These are phyloP conservation scores for Penicillium aurantiogriseum DNA, from an alignment of 2,329 filamentous ascomycete genomes.

Conservation along the genomic window DNA sequence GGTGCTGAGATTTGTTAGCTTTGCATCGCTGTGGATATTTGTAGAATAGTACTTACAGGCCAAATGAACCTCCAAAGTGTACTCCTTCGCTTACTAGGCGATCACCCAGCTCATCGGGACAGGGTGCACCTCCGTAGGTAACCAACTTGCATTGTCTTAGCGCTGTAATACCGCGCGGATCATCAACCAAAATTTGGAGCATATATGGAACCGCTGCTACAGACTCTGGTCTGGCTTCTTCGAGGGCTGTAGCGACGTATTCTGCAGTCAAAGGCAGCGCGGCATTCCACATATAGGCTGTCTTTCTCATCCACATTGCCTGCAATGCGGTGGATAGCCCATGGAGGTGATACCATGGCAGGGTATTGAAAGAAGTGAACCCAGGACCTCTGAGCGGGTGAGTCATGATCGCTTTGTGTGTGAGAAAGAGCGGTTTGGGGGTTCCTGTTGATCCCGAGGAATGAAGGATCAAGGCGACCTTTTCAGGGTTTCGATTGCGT, in stretches of 20 bases:
- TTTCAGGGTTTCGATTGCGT: constrained; percentile 25
- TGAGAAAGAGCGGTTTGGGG: constrained; percentile 48
- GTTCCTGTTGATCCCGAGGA: constrained; percentile 51
- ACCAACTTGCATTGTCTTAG: constrained; percentile 42
- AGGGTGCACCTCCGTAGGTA: constrained; percentile 43
- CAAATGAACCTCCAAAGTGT: constrained; percentile 42
- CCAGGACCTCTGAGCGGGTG: constrained; percentile 38
- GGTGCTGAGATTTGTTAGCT: constrained; percentile 32
- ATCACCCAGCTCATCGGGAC: constrained; percentile 45
- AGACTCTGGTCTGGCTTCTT: constrained; percentile 40
- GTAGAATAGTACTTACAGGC: constrained; percentile 33
- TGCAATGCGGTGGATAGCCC: constrained; percentile 44
- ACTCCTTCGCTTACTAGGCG: constrained; percentile 39
- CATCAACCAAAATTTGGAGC: constrained; percentile 43
- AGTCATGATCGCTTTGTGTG: constrained; percentile 42
- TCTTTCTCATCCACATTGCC: constrained; percentile 47
- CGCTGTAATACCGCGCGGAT: constrained; percentile 35
- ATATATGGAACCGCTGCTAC: constrained; percentile 45
- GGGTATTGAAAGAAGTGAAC: constrained; percentile 43
- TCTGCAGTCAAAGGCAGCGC: constrained; percentile 41
- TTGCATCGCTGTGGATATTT: neutral
- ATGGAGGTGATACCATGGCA: constrained; percentile 48
- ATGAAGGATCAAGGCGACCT: constrained; percentile 45
- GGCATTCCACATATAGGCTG: constrained; percentile 44
- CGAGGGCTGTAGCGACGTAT: constrained; percentile 36